A percentile compares a stretch with the other conserved stretches of the same genome.
These are phyloP conservation scores for Lactifluus pinguis DNA, from an alignment of 768 basidiomycete species.

Conservation along the genomic window DNA sequence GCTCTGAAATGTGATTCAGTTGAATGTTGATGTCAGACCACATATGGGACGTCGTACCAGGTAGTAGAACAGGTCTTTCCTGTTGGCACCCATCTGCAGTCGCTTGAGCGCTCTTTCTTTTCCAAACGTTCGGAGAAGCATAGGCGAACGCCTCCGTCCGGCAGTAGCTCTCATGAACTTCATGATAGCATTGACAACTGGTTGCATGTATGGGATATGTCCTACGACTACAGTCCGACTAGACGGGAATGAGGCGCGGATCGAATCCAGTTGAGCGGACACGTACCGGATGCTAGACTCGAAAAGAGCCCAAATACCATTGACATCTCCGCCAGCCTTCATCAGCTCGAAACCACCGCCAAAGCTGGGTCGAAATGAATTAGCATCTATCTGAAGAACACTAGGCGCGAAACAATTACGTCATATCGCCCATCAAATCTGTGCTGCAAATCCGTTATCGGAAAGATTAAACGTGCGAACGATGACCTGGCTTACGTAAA, in stretches of 20 bases:
- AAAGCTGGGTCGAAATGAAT: constrained; percentile 18
- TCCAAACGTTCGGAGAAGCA: neutral
- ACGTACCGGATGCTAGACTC: neutral
- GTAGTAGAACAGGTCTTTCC: constrained; percentile 33
- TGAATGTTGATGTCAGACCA: neutral
- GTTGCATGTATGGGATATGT: neutral
- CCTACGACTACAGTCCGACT: neutral
- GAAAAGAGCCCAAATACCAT: neutral
- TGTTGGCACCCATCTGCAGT: neutral
- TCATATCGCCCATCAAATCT: constrained; percentile 43
- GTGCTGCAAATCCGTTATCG: constrained; percentile 24
- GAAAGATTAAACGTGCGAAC: neutral
- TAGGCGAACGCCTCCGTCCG: neutral
- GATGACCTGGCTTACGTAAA: constrained; percentile 28
- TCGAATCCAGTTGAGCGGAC: too few relatives aligned
- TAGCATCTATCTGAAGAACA: neutral
- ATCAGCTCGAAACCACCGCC: constrained; percentile 25
- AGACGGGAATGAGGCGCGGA: neutral
- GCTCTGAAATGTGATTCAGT: neutral
- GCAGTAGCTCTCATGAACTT: neutral
- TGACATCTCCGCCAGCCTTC: constrained; percentile 15
- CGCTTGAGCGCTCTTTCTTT: neutral
- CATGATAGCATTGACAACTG: neutral
- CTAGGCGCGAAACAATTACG: constrained; percentile 25
- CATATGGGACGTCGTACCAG: constrained; percentile 23